phyloP scores from a whole-genome alignment of 371 early-diverging fungal species.

The Rhizopus arrhizus region DNA sequence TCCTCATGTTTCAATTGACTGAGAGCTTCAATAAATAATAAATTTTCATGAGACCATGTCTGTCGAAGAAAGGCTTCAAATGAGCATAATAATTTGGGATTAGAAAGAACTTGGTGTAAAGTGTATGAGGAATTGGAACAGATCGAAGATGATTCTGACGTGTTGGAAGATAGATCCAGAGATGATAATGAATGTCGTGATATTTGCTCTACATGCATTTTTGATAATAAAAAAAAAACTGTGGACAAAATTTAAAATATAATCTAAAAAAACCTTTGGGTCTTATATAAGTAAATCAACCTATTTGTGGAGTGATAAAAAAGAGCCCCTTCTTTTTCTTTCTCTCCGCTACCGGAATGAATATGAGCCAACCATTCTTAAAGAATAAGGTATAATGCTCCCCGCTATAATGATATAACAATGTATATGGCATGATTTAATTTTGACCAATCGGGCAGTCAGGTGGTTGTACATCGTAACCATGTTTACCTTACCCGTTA shows the following conservation, averaged over 20 bases:
- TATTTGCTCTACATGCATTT: constrained; percentile 14
- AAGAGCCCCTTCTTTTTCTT: background rate
- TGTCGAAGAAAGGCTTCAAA: constrained; percentile 33
- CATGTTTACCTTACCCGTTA: no score
- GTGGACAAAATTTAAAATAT: no score
- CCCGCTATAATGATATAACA: background rate
- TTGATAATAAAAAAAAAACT: constrained; percentile 1
- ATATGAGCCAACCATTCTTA: no score
- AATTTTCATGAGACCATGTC: constrained; percentile 29
- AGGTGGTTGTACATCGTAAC: background rate
- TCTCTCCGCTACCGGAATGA: no score
- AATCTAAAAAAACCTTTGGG: no score
- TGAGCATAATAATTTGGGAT: constrained; percentile 30
- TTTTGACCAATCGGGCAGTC: constrained; percentile 27
- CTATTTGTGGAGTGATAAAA: background rate
- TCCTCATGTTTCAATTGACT: constrained; percentile 32
- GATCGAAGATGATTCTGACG: constrained; percentile 10
- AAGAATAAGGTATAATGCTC: no score
- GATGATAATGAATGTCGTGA: constrained; percentile 28
- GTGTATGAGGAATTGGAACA: constrained; percentile 9
- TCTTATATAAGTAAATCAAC: no score
- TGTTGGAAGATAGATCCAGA: constrained; percentile 12
- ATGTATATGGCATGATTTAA: constrained; percentile 29
- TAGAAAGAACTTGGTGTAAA: constrained; percentile 29
- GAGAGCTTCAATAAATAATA: constrained; percentile 34